Evolutionary conservation across 768 basidiomycete genomes (phyloP).

Genomic region (Podaxis pistillaris): DNA sequence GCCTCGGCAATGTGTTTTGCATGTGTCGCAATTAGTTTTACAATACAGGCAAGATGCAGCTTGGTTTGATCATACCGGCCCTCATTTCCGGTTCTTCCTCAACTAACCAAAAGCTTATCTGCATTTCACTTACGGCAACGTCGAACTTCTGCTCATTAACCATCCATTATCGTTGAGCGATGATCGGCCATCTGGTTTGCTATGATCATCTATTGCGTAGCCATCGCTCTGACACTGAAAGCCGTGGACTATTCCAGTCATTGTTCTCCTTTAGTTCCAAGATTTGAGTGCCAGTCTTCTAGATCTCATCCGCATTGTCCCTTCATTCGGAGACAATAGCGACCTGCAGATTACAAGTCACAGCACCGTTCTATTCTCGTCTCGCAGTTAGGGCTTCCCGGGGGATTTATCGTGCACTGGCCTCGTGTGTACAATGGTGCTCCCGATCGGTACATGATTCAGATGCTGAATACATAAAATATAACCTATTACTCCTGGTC

Average conservation of each 20-base stretch:
- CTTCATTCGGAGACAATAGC: too few species aligned
- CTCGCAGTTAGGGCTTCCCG: too few species aligned
- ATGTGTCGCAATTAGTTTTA: neutral
- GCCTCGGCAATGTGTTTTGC: too few species aligned
- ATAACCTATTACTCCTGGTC: neutral
- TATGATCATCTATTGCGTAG: neutral
- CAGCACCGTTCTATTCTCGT: too few species aligned
- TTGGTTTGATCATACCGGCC: neutral
- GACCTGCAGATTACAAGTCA: neutral
- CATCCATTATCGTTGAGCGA: too few species aligned
- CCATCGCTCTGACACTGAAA: neutral
- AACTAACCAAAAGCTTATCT: neutral
- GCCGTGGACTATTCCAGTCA: neutral
- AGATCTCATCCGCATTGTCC: neutral
- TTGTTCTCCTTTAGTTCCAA: neutral
- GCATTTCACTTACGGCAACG: neutral
- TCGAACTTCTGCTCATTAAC: neutral
- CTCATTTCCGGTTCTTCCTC: neutral
- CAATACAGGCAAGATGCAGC: neutral
- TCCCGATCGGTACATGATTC: neutral
- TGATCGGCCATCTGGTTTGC: neutral
- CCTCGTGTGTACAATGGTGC: neutral
- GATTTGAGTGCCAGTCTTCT: neutral
- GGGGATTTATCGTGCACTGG: too few species aligned
- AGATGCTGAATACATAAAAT: neutral